Percentiles rank a stretch among this genome's conserved stretches.
These are phyloP conservation scores for Pyricularia sp. DNA, from an alignment of 2,329 filamentous ascomycete genomes.

Conservation along the genomic window DNA sequence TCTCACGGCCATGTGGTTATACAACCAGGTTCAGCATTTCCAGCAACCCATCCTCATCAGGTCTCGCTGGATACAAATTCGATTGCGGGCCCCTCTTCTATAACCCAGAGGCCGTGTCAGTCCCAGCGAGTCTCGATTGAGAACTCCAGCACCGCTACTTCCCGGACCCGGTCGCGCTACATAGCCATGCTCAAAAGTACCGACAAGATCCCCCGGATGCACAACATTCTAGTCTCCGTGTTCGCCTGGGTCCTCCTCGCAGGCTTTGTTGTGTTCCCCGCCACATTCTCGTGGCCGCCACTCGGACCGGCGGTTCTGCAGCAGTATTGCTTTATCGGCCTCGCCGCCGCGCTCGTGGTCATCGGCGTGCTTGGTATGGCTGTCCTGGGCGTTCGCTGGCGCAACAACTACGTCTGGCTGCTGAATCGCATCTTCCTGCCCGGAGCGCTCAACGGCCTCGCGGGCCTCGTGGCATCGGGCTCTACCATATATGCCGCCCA, in stretches of 20 bases:
- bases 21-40: not conserved
- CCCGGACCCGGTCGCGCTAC: constrained; percentile 22
- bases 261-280: constrained; percentile 42
- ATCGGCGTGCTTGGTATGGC: constrained; percentile 29
- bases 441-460: constrained; percentile 34
- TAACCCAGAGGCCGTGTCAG: not conserved
- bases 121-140: not conserved
- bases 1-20: not conserved
- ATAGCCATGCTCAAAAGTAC: constrained; percentile 36
- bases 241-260: constrained; percentile 40
- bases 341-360: constrained; percentile 23
- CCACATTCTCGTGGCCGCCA: constrained; percentile 33
- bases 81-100: not conserved
- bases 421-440: constrained; percentile 40
- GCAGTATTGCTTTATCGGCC: constrained; percentile 28
- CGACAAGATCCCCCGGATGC: constrained; percentile 32
- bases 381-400: constrained; percentile 32
- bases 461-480: constrained; percentile 38
- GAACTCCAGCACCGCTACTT: not conserved
- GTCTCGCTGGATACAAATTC: not conserved
- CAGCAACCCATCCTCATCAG: not conserved
- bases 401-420: constrained; percentile 43
- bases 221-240: constrained; percentile 36
- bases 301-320: constrained; percentile 1
- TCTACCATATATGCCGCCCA: constrained; percentile 33